These are phyloP conservation scores for Solanum chmielewskii DNA, from an alignment of 257 asterid species.

Conservation along the genomic window DNA sequence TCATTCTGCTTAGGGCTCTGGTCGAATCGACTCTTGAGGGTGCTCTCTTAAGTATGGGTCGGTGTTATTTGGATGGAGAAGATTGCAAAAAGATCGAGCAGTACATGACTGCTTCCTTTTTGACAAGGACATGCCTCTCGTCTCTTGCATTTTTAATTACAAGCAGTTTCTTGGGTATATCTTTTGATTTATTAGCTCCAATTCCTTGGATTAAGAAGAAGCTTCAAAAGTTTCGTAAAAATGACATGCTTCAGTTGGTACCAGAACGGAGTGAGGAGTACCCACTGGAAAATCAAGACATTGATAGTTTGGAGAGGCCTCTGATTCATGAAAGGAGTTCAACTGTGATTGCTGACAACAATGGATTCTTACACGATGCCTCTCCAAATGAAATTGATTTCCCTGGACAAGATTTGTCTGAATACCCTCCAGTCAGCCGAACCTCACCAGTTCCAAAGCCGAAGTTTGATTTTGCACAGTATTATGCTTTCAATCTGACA, in stretches of 20 bases:
- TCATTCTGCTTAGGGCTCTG: slow-evolving; percentile 78
- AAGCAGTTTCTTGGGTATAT: slow-evolving; percentile 90
- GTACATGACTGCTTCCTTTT: slow-evolving; percentile 65
- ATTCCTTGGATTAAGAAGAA: slow-evolving; percentile 95
- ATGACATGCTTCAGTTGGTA: slow-evolving; percentile 93
- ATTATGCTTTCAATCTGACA: slow-evolving; percentile 92
- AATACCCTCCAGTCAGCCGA: slow-evolving; percentile 88
- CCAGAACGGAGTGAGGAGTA: slow-evolving; percentile 78
- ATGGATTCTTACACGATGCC: slow-evolving; percentile 30
- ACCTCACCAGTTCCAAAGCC: slow-evolving; percentile 97
- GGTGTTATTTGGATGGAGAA: slow-evolving; percentile 95
- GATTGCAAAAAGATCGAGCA: slow-evolving; percentile 90
- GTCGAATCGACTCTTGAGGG: slow-evolving; percentile 88
- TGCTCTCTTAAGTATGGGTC: slow-evolving; percentile 76
- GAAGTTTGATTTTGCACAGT: slow-evolving; percentile 87
- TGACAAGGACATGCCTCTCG: slow-evolving; percentile 86
- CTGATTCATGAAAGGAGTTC: slow-evolving; percentile 49
- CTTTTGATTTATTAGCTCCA: slow-evolving; percentile 87
- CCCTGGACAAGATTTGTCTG: slow-evolving; percentile 68
- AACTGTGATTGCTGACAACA: slow-evolving; percentile 28
- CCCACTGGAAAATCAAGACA: slow-evolving; percentile 51
- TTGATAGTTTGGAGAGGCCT: slow-evolving; percentile 58
- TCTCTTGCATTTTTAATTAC: slow-evolving; percentile 87
- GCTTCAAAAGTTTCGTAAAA: slow-evolving; percentile 70
- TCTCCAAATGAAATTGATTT: slow-evolving; percentile 32